Base-by-base conservation (phyloP, 179 eudicot genomes). In the Drosera spatulata region DNA sequence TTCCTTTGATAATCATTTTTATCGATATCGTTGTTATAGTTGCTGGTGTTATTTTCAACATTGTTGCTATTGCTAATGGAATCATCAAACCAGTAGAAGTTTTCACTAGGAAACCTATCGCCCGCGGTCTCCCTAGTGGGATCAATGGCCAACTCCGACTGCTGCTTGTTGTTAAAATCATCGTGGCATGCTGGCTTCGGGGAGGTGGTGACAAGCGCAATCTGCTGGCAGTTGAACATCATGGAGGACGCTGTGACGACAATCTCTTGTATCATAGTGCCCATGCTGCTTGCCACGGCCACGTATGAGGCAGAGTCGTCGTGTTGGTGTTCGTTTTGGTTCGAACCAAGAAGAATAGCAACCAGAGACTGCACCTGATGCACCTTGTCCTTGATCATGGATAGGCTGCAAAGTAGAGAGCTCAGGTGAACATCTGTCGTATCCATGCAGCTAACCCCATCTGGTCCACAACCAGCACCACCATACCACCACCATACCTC, bases 161-260 rank as follows among this genome's bases (percentile, higher is more conserved):
- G 13, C 12, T 43, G 55, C 39, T 22, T 33, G 39, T 22, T 45
- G 14, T 3, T 52, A 50, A 48, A 7, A 54, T 52, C 39, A 54
- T 7, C 48, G 13, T 58, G 50, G 57, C 70, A 22, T 22, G 33
- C 71, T 7, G 55, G 5, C 51, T 11, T 33, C 41, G 68, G 4
- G 59, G 55, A 2, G 59, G 69, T 13, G 7, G 57, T 53, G 22
- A 79, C 70, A 7, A 22, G 33, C 33, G 75, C 48, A 71, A 86
- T 74, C 56, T 86, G 87, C 52, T 86, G 95, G 71, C 90, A 84
- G 38, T 85, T 64, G 64, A 81, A 82, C 90, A 86, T 79, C 87
- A 84, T 77, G 10, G 87, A 78, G 0, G 95, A 81, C 0, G 95
- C 82, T 0, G 90, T 80, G 3, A 72, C 73, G 8, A 86, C 74